Conservation (phyloP, 345 rosid species). For the Eucalyptus virginea region DNA sequence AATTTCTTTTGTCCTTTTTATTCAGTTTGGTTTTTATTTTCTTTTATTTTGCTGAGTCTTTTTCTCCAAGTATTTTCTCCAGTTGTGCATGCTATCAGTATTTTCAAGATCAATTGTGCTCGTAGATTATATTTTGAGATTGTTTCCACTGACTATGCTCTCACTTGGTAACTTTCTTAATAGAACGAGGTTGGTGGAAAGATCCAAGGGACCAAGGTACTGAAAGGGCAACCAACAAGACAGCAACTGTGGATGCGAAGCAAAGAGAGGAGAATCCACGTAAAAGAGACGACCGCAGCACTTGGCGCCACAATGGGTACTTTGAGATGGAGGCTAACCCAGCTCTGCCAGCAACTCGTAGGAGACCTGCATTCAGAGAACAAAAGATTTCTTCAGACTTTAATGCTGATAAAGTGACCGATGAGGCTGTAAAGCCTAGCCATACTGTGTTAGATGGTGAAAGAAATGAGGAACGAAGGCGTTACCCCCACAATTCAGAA, state of each 20-base stretch:
- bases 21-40: neutral
- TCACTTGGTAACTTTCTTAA: neutral
- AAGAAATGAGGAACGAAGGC: slow-evolving; percentile 43
- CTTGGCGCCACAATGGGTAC: slow-evolving; percentile 65
- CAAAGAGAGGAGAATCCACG: slow-evolving; percentile 30
- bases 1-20: neutral
- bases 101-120: neutral
- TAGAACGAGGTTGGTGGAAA: slow-evolving; percentile 56
- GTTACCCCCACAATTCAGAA: slow-evolving; percentile 16
- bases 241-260: slow-evolving; percentile 6
- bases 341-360: slow-evolving; percentile 18
- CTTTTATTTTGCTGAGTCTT: neutral
- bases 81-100: neutral
- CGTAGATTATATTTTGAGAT: neutral
- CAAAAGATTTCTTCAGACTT: slow-evolving; percentile 32
- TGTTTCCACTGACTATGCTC: neutral
- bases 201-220: slow-evolving; percentile 33
- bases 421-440: slow-evolving; percentile 20
- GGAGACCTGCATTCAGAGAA: slow-evolving; percentile 91
- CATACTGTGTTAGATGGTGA: slow-evolving; percentile 10
- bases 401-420: slow-evolving; percentile 16
- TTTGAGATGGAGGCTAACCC: slow-evolving; percentile 40
- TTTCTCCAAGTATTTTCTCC: neutral
- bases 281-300: slow-evolving; percentile 18
- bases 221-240: slow-evolving; percentile 25